phyloP scores from a whole-genome alignment of 2,329 filamentous ascomycete species.

The Fusarium buharicum region DNA sequence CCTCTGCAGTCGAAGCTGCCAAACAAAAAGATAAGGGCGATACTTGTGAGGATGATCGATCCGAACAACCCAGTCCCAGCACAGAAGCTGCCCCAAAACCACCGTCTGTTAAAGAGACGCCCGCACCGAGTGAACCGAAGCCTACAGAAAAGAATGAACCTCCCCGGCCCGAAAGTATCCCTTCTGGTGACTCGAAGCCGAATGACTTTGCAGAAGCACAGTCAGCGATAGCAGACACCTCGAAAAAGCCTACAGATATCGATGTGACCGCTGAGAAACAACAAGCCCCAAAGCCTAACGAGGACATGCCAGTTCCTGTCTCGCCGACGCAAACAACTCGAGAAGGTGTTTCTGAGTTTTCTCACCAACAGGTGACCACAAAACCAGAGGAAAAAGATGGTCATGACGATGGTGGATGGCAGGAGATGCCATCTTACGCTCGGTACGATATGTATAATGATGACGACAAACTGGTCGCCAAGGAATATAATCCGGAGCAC shows the following conservation, averaged over 20 bases:
- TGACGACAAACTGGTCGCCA: conserved; percentile 85
- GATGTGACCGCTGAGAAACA: conserved; percentile 18
- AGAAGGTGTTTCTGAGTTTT: conserved; percentile 79
- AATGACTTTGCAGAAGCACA: conserved; percentile 12
- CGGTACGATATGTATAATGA: conserved; percentile 97
- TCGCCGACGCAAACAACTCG: conserved; percentile 31
- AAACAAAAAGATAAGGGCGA: conserved; percentile 53
- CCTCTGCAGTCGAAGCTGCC: conserved; percentile 8
- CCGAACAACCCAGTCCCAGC: conserved; percentile 46
- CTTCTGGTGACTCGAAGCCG: conserved; percentile 9
- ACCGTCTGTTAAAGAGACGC: conserved; percentile 3
- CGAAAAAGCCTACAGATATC: conserved; percentile 17
- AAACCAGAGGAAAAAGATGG: conserved; percentile 65
- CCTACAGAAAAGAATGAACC: conserved; percentile 15
- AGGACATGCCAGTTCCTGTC: conserved; percentile 30
- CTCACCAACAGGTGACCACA: conserved; percentile 80
- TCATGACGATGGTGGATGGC: conserved; percentile 78
- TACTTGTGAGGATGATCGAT: conserved; percentile 51
- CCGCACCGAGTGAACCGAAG: conserved; percentile 11
- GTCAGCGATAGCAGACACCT: background rate
- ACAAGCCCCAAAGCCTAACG: conserved; percentile 11
- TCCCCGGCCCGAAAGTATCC: conserved; percentile 12
- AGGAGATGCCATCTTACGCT: conserved; percentile 92
- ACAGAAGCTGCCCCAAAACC: conserved; percentile 10
- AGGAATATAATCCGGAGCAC: conserved; percentile 79